Percentiles rank a stretch among this genome's conserved stretches.
These are phyloP conservation scores for Candida anutae DNA, from an alignment of 1,139 yeast species.

Conservation along the genomic window DNA sequence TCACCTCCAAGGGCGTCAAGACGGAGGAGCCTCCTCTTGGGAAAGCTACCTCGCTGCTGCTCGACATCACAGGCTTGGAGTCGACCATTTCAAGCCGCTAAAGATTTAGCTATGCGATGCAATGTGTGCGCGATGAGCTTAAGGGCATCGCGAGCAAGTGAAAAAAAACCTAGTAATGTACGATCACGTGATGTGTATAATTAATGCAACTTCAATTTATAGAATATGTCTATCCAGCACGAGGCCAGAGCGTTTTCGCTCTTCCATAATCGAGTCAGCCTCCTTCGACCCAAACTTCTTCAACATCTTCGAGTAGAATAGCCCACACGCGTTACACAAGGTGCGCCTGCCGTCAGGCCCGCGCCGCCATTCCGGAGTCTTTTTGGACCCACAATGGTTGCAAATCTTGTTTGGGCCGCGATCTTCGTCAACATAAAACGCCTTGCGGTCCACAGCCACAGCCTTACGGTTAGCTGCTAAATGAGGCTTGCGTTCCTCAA, in stretches of 20 bases:
- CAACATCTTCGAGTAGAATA: slow-evolving; percentile 28
- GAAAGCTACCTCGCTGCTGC: slow-evolving; percentile 61
- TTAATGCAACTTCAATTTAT: slow-evolving; percentile 2
- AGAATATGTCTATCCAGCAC: slow-evolving; percentile 5
- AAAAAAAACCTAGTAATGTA: slow-evolving; percentile 2
- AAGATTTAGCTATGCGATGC: too few relatives aligned
- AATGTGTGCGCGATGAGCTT: too few relatives aligned
- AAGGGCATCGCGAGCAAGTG: too few relatives aligned
- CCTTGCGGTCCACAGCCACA: slow-evolving; percentile 3
- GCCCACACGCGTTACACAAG: slow-evolving; percentile 41
- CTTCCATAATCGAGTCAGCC: slow-evolving; percentile 19
- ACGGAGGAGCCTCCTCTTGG: slow-evolving; percentile 95
- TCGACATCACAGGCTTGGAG: slow-evolving; percentile 12
- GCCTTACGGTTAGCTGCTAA: slow-evolving; percentile 5
- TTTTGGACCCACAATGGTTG: slow-evolving; percentile 11
- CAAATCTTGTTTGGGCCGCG: slow-evolving; percentile 3
- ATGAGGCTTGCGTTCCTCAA: slow-evolving; percentile 6
- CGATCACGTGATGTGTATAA: too few relatives aligned
- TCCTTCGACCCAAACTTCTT: slow-evolving; percentile 19
- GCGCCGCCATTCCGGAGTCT: slow-evolving; percentile 42
- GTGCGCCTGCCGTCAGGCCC: slow-evolving; percentile 40
- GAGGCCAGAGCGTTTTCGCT: slow-evolving; percentile 9
- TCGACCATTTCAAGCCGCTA: too few relatives aligned
- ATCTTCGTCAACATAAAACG: slow-evolving; percentile 1
- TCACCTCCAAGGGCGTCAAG: slow-evolving; percentile 82